phyloP scores from a whole-genome alignment of 1,284 basidiomycete genomes.

The Ganoderma resinaceum region DNA sequence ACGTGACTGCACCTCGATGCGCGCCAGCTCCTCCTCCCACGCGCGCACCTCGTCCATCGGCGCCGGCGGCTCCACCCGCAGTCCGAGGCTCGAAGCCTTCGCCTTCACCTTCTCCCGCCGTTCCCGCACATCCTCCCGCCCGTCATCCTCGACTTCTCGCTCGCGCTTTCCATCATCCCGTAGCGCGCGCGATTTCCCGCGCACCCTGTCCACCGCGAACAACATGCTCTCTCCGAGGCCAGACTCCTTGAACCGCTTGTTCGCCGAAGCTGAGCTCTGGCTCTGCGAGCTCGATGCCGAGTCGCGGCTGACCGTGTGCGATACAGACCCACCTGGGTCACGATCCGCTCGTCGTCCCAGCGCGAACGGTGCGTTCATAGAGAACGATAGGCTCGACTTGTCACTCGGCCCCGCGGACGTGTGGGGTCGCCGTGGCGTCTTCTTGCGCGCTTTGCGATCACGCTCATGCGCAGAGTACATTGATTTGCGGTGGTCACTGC shows the following conservation, averaged over 20 bases:
- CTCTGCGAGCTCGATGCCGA: constrained; percentile 28
- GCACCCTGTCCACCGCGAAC: constrained; percentile 28
- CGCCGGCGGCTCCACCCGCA: constrained; percentile 24
- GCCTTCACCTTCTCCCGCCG: constrained; percentile 26
- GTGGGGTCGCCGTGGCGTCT: constrained; percentile 59
- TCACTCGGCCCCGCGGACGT: constrained; percentile 74
- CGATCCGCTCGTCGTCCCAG: neutral
- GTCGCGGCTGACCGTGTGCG: constrained; percentile 34
- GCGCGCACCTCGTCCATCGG: constrained; percentile 55
- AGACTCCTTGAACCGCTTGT: constrained; percentile 22
- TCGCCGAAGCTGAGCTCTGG: constrained; percentile 17
- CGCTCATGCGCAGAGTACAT: neutral
- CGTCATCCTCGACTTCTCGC: constrained; percentile 22
- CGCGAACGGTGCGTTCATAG: constrained; percentile 28
- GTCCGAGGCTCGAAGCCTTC: constrained; percentile 25
- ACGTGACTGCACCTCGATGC: constrained; percentile 70
- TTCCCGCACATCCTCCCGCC: constrained; percentile 25
- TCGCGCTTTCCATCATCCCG: constrained; percentile 31
- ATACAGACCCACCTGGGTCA: constrained; percentile 19
- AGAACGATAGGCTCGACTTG: constrained; percentile 46
- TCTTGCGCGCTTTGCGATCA: constrained; percentile 36
- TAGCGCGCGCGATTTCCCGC: constrained; percentile 24
- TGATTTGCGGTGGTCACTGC: constrained; percentile 16
- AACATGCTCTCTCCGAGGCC: constrained; percentile 31
- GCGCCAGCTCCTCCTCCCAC: constrained; percentile 80